Evolutionary conservation across 2,329 filamentous ascomycete genomes (phyloP).

Genomic region (Calonectria pseudoturangicola): DNA sequence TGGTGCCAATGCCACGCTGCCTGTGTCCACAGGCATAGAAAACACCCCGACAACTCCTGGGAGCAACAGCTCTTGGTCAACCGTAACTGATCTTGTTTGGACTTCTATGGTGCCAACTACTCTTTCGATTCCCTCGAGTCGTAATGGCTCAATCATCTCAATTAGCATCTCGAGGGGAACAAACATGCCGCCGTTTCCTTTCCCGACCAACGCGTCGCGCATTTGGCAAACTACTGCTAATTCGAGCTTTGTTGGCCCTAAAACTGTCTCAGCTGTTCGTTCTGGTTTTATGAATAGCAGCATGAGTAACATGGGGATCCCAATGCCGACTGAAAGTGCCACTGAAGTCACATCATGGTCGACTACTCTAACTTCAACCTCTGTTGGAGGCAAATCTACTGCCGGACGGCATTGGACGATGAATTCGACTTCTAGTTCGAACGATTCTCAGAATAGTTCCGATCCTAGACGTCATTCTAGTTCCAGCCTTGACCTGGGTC

Average conservation of each 20-base stretch:
- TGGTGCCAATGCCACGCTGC: background rate
- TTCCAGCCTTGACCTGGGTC: background rate
- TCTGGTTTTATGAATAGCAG: constrained; percentile 37
- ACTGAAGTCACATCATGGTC: constrained; percentile 35
- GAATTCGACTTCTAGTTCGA: constrained; percentile 3
- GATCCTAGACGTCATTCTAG: background rate
- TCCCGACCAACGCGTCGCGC: constrained; percentile 27
- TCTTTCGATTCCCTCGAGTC: background rate
- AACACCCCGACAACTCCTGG: background rate
- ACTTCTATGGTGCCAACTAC: background rate
- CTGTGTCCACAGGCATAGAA: background rate
- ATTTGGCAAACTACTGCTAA: constrained; percentile 36
- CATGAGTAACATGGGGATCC: constrained; percentile 33
- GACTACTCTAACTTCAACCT: constrained; percentile 28
- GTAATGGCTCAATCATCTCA: constrained; percentile 23
- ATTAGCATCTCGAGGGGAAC: constrained; percentile 28
- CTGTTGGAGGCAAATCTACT: constrained; percentile 31
- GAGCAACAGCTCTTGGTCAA: background rate
- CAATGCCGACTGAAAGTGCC: constrained; percentile 46
- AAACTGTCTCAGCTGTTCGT: constrained; percentile 20
- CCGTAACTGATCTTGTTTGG: background rate
- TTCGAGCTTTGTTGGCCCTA: constrained; percentile 12
- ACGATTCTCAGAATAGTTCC: background rate
- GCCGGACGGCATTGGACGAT: constrained; percentile 15
- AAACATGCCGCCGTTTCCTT: constrained; percentile 25